Base-by-base conservation (phyloP, 768 basidiomycete genomes). In the Saitozyma podzolica region DNA sequence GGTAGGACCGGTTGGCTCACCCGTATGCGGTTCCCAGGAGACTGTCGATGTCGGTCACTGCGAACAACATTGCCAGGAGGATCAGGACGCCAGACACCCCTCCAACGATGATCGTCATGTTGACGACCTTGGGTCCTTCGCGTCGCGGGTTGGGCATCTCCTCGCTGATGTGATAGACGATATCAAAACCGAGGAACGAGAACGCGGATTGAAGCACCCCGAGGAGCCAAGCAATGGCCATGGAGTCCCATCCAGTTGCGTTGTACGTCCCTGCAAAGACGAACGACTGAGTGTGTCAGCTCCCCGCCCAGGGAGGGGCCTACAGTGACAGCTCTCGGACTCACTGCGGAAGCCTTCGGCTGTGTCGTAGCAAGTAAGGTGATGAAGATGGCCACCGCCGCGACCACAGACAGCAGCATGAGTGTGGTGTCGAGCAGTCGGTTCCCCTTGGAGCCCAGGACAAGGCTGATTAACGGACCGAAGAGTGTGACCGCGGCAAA, bases 91-190 rank as follows among this genome's bases (percentile, higher is more conserved):
- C 73, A 9, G 61, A 59, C 2, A 56, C 58, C 4, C 69, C 67
- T 20, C 74, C 72, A 40, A 76, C 65, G 43, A 64, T 55, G 42
- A 76, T 69, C 14, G 72, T 68, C 6, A 59, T 19, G 42, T 73
- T 69, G 68, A 76, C 72, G 16, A 62, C 68, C 40, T 61, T 60
- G 0, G 75, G 75, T 6, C 68, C 75, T 58, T 76, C 69, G 50
- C 67, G 40, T 19, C 61, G 59, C 9, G 75, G 75, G 17, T 68
- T 61, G 3, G 68, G 68, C 72, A 76, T 76, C 56, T 76, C 75
- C 54, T 76, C 75, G 17, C 67, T 62, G 65, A 76, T 67, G 61
- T 74, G 73, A 8, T 61, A 72, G 19, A 74, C 72, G 40, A 70
- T 68, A 53, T 76, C 75, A 61, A 68, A 77, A 14, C 75, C 75